Base-by-base conservation (phyloP, 2,329 filamentous ascomycete species). In the Microsporum ferrugineum region DNA sequence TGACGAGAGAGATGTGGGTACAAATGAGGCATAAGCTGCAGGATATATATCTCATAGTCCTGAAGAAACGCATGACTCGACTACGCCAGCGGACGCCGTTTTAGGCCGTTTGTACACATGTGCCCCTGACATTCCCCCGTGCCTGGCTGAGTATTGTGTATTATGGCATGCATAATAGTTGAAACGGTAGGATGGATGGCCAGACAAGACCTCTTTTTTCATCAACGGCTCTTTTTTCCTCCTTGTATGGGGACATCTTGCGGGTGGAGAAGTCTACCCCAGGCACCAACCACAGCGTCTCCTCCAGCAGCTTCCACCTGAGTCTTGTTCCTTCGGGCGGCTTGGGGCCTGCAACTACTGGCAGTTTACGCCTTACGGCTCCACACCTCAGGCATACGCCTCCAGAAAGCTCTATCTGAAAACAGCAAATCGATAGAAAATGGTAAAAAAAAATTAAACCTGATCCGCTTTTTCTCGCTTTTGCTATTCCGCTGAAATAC, bases 321-420 rank as follows among this genome's bases (percentile, higher is more conserved):
- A 55, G 29, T 34, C 49, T 55, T 17, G 49, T 55, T 55, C 49
- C 31, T 38, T 55, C n/a, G 49, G 31, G 29, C 31, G 49, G 49
- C 49, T 55, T 55, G 49, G 49, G 49, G 31, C 31, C 49, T 36
- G 29, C 49, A n/a, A 31, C 49, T 55, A 55, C 49, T 55, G 49
- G 49, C n/a, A 7, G 29, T 55, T 55, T 55, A 55, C 49, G 49
- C 33, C 49, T 36, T 34, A 55, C 4, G 49, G 31, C 49, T 55
- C 49, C 49, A 53, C 49, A 55, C 49, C 49, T 36, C 31, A 55
- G 49, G 33, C 49, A 55, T n/a, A 55, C 49, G 49, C 49, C 49
- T 23, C 49, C 31, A 55, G 49, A 55, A n/a, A 55, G 29, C 49
- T 55, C n/a, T 55, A 55, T 55, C 49, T 55, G 49, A 34, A 55